Conservation (phyloP, 208 protist genomes). For the Willaertia magna region DNA sequence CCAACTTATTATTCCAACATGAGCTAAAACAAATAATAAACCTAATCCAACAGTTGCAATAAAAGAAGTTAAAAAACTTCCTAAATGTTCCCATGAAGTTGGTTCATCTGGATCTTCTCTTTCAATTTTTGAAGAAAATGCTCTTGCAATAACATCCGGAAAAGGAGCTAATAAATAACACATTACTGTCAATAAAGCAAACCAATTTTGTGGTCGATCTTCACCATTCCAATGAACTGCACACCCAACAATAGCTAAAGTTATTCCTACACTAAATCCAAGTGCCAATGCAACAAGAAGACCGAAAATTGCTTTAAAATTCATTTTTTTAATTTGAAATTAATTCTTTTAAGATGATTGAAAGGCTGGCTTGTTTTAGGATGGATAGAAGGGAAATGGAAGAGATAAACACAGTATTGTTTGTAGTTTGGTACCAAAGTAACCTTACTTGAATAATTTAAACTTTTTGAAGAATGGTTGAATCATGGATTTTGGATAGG, state of each 20-base stretch:
- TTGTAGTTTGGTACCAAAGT: not conserved
- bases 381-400: not conserved
- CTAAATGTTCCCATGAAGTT: not conserved
- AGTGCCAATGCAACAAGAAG: not conserved
- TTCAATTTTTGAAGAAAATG: not conserved
- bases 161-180: not conserved
- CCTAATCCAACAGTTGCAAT: not conserved
- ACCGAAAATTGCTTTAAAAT: not conserved
- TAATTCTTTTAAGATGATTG: not conserved
- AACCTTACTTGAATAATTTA: slow-evolving; percentile 16
- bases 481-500: not conserved
- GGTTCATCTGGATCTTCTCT: not conserved
- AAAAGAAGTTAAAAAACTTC: not conserved
- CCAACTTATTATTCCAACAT: not conserved
- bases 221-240: not conserved
- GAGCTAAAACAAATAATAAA: not conserved
- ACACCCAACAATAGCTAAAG: not conserved
- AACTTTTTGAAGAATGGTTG: slow-evolving; percentile 10
- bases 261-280: not conserved
- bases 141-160: not conserved
- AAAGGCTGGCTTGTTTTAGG: not conserved
- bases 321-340: not conserved
- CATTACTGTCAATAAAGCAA: not conserved
- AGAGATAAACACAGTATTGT: not conserved
- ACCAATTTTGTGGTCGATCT: not conserved